Evolutionary conservation across 2,329 filamentous ascomycete genomes (phyloP).

Genomic region (Microcyclospora pomicola): DNA sequence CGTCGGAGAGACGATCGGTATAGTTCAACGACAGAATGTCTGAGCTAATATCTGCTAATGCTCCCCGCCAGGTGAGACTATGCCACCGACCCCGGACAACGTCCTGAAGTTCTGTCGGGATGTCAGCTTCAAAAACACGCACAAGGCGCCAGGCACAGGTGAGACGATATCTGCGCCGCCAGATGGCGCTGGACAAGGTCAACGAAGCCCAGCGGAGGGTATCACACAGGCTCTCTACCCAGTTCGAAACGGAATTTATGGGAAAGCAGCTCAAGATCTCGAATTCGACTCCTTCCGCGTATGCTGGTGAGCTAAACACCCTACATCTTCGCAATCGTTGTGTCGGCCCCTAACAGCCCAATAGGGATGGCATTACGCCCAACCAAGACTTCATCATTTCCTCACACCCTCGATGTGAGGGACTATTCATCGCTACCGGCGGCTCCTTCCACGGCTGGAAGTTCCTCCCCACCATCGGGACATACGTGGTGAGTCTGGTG

Average conservation of each 20-base stretch:
- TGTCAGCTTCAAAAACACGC: slow-evolving; percentile 45
- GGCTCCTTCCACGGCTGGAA: slow-evolving; percentile 28
- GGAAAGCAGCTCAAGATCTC: too few relatives aligned
- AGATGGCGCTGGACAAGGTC: slow-evolving; percentile 41
- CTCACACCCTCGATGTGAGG: slow-evolving; percentile 28
- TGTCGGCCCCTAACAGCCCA: neutral
- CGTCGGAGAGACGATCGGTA: too few relatives aligned
- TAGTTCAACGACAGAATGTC: too few relatives aligned
- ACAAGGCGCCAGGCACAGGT: slow-evolving; percentile 39
- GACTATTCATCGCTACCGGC: slow-evolving; percentile 34
- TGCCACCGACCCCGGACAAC: slow-evolving; percentile 37
- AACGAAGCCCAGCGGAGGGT: too few relatives aligned
- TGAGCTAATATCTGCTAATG: too few relatives aligned
- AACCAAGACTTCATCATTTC: slow-evolving; percentile 40
- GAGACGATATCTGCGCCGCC: slow-evolving; percentile 45
- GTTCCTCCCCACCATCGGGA: slow-evolving; percentile 24
- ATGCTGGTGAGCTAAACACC: slow-evolving; percentile 52
- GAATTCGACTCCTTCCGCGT: too few relatives aligned
- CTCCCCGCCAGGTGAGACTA: too few relatives aligned
- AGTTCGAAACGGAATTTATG: too few relatives aligned
- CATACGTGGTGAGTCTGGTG: slow-evolving; percentile 23
- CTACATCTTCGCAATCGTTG: too few relatives aligned
- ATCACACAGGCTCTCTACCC: too few relatives aligned
- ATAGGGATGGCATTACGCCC: slow-evolving; percentile 51
- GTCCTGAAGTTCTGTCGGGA: slow-evolving; percentile 49